Conservation (phyloP, 1,139 yeast species). For the Lodderomyces elongisporus region DNA sequence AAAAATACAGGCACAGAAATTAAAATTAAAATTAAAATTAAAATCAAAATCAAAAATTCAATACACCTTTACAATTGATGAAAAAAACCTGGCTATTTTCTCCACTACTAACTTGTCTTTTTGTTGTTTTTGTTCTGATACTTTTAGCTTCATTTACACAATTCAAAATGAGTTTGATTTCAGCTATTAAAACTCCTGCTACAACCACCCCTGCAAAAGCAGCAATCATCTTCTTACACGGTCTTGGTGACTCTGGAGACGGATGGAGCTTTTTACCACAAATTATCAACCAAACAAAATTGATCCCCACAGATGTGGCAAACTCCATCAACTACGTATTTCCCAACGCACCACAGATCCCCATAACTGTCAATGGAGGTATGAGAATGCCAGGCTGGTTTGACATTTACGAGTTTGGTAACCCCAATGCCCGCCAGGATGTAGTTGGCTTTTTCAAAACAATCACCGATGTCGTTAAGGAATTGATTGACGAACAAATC, state of each 20-base stretch:
- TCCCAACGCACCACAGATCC: constrained; percentile 80
- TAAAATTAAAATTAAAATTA: too few relatives aligned
- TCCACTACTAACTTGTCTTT: too few relatives aligned
- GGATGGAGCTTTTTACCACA: constrained; percentile 85
- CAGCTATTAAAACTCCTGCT: constrained; percentile 22
- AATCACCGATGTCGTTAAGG: constrained; percentile 43
- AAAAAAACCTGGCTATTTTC: too few relatives aligned
- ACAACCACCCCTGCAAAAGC: constrained; percentile 31
- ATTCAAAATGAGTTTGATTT: constrained; percentile 8
- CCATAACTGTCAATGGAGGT: constrained; percentile 67
- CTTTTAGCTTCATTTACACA: too few relatives aligned
- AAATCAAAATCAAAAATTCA: too few relatives aligned
- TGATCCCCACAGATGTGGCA: constrained; percentile 38
- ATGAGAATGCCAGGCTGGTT: constrained; percentile 82
- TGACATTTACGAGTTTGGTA: constrained; percentile 60
- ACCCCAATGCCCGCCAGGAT: constrained; percentile 50
- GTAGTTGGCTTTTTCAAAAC: constrained; percentile 58
- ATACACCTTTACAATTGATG: too few relatives aligned
- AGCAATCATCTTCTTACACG: constrained; percentile 79
- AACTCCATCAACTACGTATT: constrained; percentile 61
- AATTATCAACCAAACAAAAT: constrained; percentile 34
- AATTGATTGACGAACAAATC: constrained; percentile 58
- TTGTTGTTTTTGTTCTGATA: too few relatives aligned
- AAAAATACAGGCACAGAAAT: too few relatives aligned
- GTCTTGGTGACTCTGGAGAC: constrained; percentile 83